A percentile compares a stretch with the other conserved stretches of the same genome.
phyloP scores from a whole-genome alignment of 768 basidiomycete species.

The Chalciporus pseudorubinellus region DNA sequence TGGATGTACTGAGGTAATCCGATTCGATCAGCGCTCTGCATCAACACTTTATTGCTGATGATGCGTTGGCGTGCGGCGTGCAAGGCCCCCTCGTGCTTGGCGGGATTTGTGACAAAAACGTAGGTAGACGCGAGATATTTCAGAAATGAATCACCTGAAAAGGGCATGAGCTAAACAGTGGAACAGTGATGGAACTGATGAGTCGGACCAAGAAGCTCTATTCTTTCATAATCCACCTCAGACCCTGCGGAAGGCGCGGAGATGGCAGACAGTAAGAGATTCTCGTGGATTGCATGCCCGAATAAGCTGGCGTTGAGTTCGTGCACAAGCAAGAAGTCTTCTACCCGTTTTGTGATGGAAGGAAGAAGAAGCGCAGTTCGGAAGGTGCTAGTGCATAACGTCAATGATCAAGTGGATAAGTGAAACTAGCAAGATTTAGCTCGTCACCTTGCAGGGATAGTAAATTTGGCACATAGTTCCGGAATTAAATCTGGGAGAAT shows the following conservation, averaged over 20 bases:
- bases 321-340: constrained; percentile 72
- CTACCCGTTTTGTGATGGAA: constrained; percentile 68
- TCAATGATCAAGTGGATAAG: constrained; percentile 22
- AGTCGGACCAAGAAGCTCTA: constrained; percentile 72
- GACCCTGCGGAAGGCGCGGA: constrained; percentile 67
- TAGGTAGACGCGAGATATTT: constrained; percentile 77
- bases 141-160: constrained; percentile 72
- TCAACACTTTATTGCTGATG: constrained; percentile 71
- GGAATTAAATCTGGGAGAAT: constrained; percentile 68
- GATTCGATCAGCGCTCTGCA: constrained; percentile 49
- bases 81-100: constrained; percentile 61
- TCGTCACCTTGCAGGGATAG: constrained; percentile 67
- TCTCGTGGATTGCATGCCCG: constrained; percentile 56
- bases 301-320: constrained; percentile 75
- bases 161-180: constrained; percentile 23
- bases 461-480: constrained; percentile 73
- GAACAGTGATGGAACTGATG: constrained; percentile 5
- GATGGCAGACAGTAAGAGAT: constrained; percentile 61
- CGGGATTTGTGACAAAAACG: constrained; percentile 68
- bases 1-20: constrained; percentile 75
- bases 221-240: constrained; percentile 78
- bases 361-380: constrained; percentile 71
- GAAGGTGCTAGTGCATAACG: constrained; percentile 48
- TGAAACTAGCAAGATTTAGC: constrained; percentile 20
- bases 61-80: constrained; percentile 65